phyloP scores from a whole-genome alignment of 352 stramenopile genomes.

The Globisporangium acanthophoron region DNA sequence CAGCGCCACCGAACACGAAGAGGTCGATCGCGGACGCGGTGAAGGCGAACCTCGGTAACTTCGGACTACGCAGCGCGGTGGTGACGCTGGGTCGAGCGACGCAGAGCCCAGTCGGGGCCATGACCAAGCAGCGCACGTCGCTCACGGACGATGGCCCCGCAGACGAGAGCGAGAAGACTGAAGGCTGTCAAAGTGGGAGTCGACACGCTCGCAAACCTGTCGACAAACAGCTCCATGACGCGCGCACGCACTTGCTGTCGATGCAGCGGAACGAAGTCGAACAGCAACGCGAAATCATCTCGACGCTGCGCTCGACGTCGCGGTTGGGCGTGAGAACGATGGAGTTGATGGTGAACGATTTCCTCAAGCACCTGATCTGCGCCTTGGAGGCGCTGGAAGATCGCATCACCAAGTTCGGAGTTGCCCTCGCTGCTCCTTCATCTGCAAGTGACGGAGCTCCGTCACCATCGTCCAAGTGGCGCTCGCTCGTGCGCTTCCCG shows the following conservation, averaged over 20 bases:
- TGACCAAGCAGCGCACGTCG: conserved; percentile 8
- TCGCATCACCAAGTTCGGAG: conserved; percentile 4
- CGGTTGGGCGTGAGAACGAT: conserved; percentile 44
- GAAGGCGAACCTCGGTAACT: conserved; percentile 14
- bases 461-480: background rate
- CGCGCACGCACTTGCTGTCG: conserved; percentile 10
- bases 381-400: conserved; percentile 17
- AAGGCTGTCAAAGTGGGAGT: too few species aligned
- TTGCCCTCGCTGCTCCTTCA: background rate
- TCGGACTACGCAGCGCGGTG: conserved; percentile 23
- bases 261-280: conserved; percentile 26
- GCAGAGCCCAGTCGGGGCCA: conserved; percentile 4
- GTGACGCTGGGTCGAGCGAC: too few species aligned
- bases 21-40: conserved; percentile 3
- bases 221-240: conserved; percentile 21
- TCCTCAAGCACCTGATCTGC: conserved; percentile 31
- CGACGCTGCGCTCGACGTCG: conserved; percentile 32
- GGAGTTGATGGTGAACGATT: conserved; percentile 51
- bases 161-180: background rate
- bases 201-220: background rate
- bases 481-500: background rate
- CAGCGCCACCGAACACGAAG: background rate
- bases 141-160: background rate
- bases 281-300: conserved; percentile 29
- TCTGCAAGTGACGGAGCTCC: background rate